Conservation (phyloP, 164 flowering plant species). For the Vitis labrusca region DNA sequence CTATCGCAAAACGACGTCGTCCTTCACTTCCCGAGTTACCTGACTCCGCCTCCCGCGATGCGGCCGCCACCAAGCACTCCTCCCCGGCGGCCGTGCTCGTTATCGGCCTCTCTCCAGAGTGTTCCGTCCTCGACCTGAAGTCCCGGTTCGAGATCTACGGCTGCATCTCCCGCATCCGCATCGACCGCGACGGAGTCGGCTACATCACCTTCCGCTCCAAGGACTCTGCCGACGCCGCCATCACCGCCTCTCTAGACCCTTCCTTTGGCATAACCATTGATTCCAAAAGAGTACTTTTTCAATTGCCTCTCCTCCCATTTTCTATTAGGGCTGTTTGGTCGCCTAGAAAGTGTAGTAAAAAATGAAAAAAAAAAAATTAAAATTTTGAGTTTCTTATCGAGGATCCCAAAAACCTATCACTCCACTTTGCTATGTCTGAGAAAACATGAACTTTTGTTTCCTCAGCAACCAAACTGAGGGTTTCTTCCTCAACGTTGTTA, state of each 20-base stretch:
- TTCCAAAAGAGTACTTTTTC: slow-evolving; percentile 40
- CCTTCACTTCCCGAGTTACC: slow-evolving; percentile 22
- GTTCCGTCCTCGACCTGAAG: slow-evolving; percentile 78
- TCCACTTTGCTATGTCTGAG: too few relatives aligned
- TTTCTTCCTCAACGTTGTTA: background rate
- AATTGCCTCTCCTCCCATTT: background rate
- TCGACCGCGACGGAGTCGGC: slow-evolving; percentile 59
- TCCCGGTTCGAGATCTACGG: slow-evolving; percentile 86
- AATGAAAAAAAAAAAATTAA: too few relatives aligned
- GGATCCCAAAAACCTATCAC: too few relatives aligned
- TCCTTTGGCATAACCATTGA: slow-evolving; percentile 56
- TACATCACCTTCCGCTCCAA: slow-evolving; percentile 61
- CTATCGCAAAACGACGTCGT: slow-evolving; percentile 51
- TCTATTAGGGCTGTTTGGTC: background rate
- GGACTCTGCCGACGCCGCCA: slow-evolving; percentile 68
- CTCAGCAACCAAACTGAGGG: too few relatives aligned
- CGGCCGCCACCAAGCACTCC: slow-evolving; percentile 24
- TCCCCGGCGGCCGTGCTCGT: slow-evolving; percentile 55
- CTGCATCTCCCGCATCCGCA: slow-evolving; percentile 64
- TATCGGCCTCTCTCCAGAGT: slow-evolving; percentile 44
- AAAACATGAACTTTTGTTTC: too few relatives aligned
- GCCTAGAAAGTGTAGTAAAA: background rate
- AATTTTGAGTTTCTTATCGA: background rate
- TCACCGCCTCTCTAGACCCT: slow-evolving; percentile 63
- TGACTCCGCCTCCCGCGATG: slow-evolving; percentile 6